phyloP scores from a whole-genome alignment of 805 yeast genomes.

The Metschnikowia gelsemii region DNA sequence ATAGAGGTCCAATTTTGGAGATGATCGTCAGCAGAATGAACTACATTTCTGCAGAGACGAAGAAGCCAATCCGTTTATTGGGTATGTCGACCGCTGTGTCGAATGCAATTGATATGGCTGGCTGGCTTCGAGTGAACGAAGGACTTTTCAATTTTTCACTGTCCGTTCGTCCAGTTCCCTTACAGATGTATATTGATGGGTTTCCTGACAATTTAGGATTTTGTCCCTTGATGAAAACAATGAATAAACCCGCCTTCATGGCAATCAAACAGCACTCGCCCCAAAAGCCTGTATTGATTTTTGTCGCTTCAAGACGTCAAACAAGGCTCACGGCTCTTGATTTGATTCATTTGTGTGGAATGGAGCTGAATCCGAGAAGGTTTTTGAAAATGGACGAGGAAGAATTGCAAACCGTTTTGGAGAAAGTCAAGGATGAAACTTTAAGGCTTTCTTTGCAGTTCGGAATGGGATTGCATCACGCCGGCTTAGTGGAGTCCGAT shows the following conservation, averaged over 20 bases:
- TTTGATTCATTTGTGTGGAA: constrained; percentile 73
- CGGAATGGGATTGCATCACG: constrained; percentile 82
- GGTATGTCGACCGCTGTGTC: constrained; percentile 88
- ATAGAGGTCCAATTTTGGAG: constrained; percentile 82
- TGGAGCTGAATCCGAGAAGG: constrained; percentile 72
- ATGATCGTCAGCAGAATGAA: constrained; percentile 90
- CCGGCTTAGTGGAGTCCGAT: constrained; percentile 74
- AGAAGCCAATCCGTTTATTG: constrained; percentile 59
- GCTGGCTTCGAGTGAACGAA: constrained; percentile 73
- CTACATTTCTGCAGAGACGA: constrained; percentile 60
- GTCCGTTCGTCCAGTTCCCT: constrained; percentile 81
- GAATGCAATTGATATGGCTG: constrained; percentile 82
- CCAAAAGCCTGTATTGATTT: constrained; percentile 75
- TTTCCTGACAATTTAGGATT: constrained; percentile 79
- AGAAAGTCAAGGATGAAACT: constrained; percentile 77
- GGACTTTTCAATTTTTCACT: constrained; percentile 80
- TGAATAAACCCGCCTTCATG: constrained; percentile 88
- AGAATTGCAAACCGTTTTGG: constrained; percentile 53
- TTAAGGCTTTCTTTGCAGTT: constrained; percentile 63
- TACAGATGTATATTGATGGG: constrained; percentile 85
- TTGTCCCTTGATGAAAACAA: constrained; percentile 81
- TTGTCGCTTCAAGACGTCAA: constrained; percentile 81
- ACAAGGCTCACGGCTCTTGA: constrained; percentile 79
- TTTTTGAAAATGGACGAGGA: constrained; percentile 64
- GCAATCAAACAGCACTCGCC: constrained; percentile 93